A percentile compares a stretch with the other conserved stretches of the same genome.
Conservation (phyloP, 2,329 filamentous ascomycete genomes). For the Talaromyces pinophilus region DNA sequence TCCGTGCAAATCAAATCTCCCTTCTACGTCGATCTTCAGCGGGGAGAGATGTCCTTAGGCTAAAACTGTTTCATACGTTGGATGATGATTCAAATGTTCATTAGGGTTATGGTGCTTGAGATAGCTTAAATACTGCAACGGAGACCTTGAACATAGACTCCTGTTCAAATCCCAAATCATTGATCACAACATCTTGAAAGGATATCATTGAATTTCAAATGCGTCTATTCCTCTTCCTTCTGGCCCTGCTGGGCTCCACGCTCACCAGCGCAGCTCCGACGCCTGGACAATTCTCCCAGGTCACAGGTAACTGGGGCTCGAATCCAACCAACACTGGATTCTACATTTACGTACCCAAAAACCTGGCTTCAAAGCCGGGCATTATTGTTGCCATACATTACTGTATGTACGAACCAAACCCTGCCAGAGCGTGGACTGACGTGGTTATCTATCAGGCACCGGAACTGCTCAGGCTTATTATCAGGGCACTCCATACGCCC, state of each 20-base stretch:
- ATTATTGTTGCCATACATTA: slow-evolving; percentile 60
- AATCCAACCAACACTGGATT: slow-evolving; percentile 55
- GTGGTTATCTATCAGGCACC: slow-evolving; percentile 11
- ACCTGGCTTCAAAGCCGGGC: slow-evolving; percentile 49
- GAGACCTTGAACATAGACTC: not conserved
- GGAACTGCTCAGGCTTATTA: slow-evolving; percentile 43
- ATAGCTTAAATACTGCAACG: slow-evolving; percentile 10
- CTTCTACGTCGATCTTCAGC: not conserved
- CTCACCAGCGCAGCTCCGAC: slow-evolving; percentile 12
- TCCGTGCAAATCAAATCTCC: not conserved
- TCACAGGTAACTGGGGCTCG: slow-evolving; percentile 44
- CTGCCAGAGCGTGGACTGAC: not conserved
- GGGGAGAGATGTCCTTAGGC: not conserved
- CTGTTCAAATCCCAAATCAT: not conserved
- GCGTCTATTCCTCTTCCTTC: not conserved
- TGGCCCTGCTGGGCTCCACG: slow-evolving; percentile 9
- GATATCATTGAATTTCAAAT: not conserved
- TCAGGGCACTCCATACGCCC: slow-evolving; percentile 55
- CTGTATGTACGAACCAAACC: slow-evolving; percentile 44
- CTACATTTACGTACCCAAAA: slow-evolving; percentile 54
- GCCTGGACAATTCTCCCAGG: slow-evolving; percentile 27
- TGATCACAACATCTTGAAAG: not conserved
- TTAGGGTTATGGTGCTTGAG: not conserved
- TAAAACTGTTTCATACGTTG: slow-evolving; percentile 3
- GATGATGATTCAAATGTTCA: not conserved